Base-by-base conservation (phyloP, 495 filamentous ascomycete species). In the Viridothelium virens region DNA sequence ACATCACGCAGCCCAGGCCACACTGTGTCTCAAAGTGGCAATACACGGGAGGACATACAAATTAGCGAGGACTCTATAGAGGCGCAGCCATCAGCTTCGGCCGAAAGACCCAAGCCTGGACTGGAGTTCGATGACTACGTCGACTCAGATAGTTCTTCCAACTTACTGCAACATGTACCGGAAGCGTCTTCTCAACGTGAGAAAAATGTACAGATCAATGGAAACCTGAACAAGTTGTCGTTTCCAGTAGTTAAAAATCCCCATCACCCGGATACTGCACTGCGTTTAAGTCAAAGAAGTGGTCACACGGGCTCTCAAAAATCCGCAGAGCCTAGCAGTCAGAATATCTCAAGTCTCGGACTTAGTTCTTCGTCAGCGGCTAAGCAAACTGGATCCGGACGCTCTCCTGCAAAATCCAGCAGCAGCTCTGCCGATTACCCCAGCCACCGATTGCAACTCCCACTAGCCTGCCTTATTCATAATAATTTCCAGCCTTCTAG, bases 221-320 rank as follows among this genome's bases (percentile, higher is more conserved):
- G 31, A 11, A 33, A 14, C 14, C n/a, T 59, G 6, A 59, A 77
- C n/a, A 75, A 72, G 1, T 79, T 91, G 33, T 79, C 78, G 16
- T 96, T 91, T 69, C 83, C 89, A 1, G 84, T 93, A 10, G 90
- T 95, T 16, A 96, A 96, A 75, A 84, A 94, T 67, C 83, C 88
- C 0, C 83, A 87, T 67, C 84, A 90, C 67, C 81, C 83, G 36
- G 81, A 80, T 66, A 91, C 89, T 1, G 76, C 81, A 6, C 66
- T 85, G 44, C 82, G 88, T 65, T 82, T 91, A 61, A 92, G 88
- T 73, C 90, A 95, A 74, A 80, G 79, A 37, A 84, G 78, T 39
- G 76, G 77, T 46, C 81, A 79, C 48, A 74, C 77, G 12, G 80
- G 79, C 63, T 71, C 72, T 3, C 73, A 79, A 56, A 73, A 73